phyloP scores from a whole-genome alignment of 176 grass and related monocot species.

The Zoysia japonica region DNA sequence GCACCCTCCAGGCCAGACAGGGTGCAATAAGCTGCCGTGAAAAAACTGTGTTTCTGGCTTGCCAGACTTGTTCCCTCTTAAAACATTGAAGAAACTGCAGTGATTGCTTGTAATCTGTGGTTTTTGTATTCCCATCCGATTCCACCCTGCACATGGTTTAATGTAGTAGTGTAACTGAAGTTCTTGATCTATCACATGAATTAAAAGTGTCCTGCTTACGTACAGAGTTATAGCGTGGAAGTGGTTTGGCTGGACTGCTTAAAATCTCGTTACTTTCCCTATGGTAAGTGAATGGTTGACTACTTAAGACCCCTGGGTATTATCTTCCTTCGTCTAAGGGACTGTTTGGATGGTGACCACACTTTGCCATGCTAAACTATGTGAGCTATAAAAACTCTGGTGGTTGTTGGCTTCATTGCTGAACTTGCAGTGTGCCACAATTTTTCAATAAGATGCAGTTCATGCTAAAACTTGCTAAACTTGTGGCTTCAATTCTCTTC shows the following conservation, averaged over 20 bases:
- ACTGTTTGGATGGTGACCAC: no score
- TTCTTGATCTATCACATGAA: conserved; percentile 26
- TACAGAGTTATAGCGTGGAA: conserved; percentile 41
- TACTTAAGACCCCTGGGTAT: no score
- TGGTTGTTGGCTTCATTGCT: no score
- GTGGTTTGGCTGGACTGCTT: background rate
- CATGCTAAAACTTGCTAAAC: no score
- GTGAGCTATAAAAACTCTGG: no score
- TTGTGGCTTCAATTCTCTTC: no score
- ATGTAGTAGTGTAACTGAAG: conserved; percentile 34
- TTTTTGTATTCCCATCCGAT: conserved; percentile 31
- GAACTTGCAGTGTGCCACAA: no score
- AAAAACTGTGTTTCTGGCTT: conserved; percentile 39
- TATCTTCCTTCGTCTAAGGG: no score
- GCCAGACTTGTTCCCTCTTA: conserved; percentile 26
- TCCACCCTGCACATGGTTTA: conserved; percentile 19
- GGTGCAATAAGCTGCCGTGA: conserved; percentile 41
- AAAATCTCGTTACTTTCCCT: background rate
- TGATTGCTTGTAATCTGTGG: conserved; percentile 45
- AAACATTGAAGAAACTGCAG: conserved; percentile 48
- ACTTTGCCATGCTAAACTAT: no score
- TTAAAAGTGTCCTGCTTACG: conserved; percentile 23
- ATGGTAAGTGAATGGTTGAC: no score
- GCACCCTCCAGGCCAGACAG: conserved; percentile 20
- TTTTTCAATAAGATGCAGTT: no score